phyloP scores from a whole-genome alignment of 2,329 filamentous ascomycete genomes.

The Pseudovirgaria hyperparasitica region DNA sequence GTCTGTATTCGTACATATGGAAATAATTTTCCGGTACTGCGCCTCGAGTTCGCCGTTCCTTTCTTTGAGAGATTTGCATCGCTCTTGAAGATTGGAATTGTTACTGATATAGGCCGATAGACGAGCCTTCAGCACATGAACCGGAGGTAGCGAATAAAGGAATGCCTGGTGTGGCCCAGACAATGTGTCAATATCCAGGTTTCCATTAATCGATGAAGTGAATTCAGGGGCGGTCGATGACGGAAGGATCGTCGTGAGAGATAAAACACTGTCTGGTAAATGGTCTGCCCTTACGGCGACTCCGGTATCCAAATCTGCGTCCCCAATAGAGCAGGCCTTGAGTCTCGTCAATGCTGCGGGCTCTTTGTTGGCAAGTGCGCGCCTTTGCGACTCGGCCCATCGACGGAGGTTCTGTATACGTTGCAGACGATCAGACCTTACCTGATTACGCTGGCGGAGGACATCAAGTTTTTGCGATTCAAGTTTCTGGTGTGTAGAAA shows the following conservation, averaged over 20 bases:
- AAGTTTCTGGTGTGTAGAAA: conserved; percentile 65
- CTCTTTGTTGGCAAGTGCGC: conserved; percentile 33
- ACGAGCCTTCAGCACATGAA: conserved; percentile 45
- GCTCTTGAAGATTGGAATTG: conserved; percentile 52
- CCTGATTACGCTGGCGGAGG: conserved; percentile 51
- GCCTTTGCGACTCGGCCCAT: conserved; percentile 58
- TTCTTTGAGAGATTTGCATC: conserved; percentile 59
- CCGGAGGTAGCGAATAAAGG: conserved; percentile 10
- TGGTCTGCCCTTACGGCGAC: conserved; percentile 15
- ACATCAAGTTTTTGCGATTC: conserved; percentile 62
- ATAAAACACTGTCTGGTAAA: conserved; percentile 14
- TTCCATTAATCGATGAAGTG: conserved; percentile 17
- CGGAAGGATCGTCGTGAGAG: conserved; percentile 15
- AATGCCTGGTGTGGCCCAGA: conserved; percentile 3
- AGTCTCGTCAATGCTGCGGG: conserved; percentile 33
- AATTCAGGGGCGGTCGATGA: conserved; percentile 14
- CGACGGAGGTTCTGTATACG: conserved; percentile 68
- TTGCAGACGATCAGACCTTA: conserved; percentile 50
- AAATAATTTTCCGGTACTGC: conserved; percentile 80
- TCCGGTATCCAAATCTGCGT: conserved; percentile 30
- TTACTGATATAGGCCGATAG: conserved; percentile 58
- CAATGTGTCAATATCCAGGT: conserved; percentile 14
- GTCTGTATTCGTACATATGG: conserved; percentile 68
- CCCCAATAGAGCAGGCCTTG: conserved; percentile 33
- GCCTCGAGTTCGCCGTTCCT: conserved; percentile 73